Evolutionary conservation across 352 stramenopile genomes (phyloP), one percentile per base, ranked within the genome.

Genomic region (Phytophthora boehmeriae): DNA sequence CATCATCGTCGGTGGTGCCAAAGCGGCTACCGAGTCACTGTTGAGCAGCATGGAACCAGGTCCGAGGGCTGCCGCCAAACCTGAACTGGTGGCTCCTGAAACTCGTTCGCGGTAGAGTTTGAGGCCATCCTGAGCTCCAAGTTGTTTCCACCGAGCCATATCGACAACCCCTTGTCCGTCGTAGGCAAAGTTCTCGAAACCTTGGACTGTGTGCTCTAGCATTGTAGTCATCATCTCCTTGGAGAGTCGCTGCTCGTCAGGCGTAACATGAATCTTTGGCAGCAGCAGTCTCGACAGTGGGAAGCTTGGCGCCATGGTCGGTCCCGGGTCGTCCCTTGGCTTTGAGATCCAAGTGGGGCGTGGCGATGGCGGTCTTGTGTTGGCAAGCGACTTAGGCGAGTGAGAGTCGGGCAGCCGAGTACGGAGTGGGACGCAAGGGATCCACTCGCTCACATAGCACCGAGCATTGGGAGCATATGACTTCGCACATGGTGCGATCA

Each of bases 61-160:
- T 13, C 66, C 69, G 39, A 82, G 66, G n/a, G 60, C 60, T 25
- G 46, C 52, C 6, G 62, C 68, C 25, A 76, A 42, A 10, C 62
- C 54, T 1, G 69, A 59, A 56, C 62, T 74, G 27, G 59, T 78
- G 10, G 49, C 38, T 2, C 70, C 73, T 0, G 41, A 48, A 16
- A 71, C 66, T 4, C 75, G 72, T 56, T 87, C 73, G 45, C 66
- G 77, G 63, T 73, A 87, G 6, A 89, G 58, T 54, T 78, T 73
- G 35, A 89, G 63, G 19, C 73, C 70, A 42, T 84, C 75, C 16
- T 77, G 72, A n/a, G 68, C 65, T 4, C 63, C 64, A 27, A 76
- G 54, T 8, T 53, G 27, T 49, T 86, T 87, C 80, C 80, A 89
- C 0, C 67, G 53, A 0, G 52, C 63, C 17, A 28, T 39, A 63